Base-by-base conservation (phyloP, 139 green algal genomes). In the Tetratostichococcus sp. region DNA sequence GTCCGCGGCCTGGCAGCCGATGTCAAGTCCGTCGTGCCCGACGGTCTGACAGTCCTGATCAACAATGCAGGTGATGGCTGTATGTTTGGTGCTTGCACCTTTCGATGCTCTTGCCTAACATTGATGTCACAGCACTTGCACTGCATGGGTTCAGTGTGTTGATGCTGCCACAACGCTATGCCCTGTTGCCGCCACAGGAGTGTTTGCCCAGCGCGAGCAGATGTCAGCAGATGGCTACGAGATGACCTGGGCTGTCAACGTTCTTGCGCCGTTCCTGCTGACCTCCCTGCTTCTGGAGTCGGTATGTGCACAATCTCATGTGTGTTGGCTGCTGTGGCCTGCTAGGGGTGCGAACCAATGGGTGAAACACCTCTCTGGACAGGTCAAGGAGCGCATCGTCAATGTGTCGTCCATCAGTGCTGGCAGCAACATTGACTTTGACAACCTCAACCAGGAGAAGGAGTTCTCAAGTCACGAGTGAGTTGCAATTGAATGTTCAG, bases 241-340 rank as follows among this genome's bases (percentile, higher is more conserved):
- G 78, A 74, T 85, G 78, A 93, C 87, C 0, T 94, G 86, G 82
- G 83, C 82, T 0, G 82, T 93, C 26, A 94, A 94, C 50, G 89
- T 94, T 17, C 69, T 88, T 33, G 87, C 85, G 4, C 89, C 89
- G 0, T 94, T 87, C 66, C 76, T 91, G n/a, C 71, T 94, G 5
- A 87, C 79, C 14, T 70, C 77, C 1, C 68, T 84, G 32, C 70
- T 94, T 42, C 57, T 86, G 19, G 68, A 78, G n/a, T 59, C n/a
- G 2, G 57, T 84, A 2, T 17, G 50, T 50, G 39, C 32, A 22
- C 32, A 62, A 62, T 2, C 19, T 6, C 39, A 21, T 6, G 8
- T 11, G 39, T 50, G 39, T 11, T 21, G 39, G 11, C 39, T 11
- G 39, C 11, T 11, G 39, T 50, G 8, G 11, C 39, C 6, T 50